phyloP scores from a whole-genome alignment of 139 green algal species.

The Nannochloris sp. region DNA sequence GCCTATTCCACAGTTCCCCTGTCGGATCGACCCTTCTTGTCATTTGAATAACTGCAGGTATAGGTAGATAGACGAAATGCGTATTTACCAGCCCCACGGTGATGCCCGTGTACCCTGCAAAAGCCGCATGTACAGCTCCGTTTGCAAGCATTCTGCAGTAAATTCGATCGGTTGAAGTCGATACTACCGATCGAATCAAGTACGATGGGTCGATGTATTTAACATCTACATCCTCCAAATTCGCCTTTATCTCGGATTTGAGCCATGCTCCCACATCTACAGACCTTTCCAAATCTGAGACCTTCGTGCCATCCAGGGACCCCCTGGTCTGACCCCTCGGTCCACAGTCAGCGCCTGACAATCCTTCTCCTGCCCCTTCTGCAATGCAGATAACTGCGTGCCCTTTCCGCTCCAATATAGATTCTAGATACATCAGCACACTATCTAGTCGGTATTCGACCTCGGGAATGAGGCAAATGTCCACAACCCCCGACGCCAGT shows the following conservation, averaged over 20 bases:
- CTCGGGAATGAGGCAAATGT: constrained; percentile 88
- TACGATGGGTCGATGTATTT: constrained; percentile 57
- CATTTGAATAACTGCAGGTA: constrained; percentile 32
- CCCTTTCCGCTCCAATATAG: constrained; percentile 71
- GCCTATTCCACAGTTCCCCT: constrained; percentile 79
- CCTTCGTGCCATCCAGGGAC: constrained; percentile 15
- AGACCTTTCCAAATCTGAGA: constrained; percentile 26
- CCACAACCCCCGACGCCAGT: constrained; percentile 56
- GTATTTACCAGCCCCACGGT: constrained; percentile 56
- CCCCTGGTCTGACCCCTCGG: not conserved
- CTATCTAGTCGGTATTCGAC: constrained; percentile 75
- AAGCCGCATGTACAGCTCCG: constrained; percentile 87
- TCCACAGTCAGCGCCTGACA: not conserved
- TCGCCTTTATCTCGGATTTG: constrained; percentile 43
- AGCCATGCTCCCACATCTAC: constrained; percentile 60
- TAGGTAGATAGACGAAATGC: constrained; percentile 50
- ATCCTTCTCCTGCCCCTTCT: constrained; percentile 63
- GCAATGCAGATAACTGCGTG: constrained; percentile 66
- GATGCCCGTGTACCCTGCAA: constrained; percentile 76
- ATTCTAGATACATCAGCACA: constrained; percentile 73
- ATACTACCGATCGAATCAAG: constrained; percentile 72
- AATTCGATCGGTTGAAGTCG: constrained; percentile 78
- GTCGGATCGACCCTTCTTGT: constrained; percentile 45
- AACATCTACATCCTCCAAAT: constrained; percentile 48
- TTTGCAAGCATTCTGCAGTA: constrained; percentile 90